Percentiles rank a stretch among this genome's conserved stretches.
These are phyloP conservation scores for Gastrolobium villosum DNA, from an alignment of 306 rosid species.

Conservation along the genomic window DNA sequence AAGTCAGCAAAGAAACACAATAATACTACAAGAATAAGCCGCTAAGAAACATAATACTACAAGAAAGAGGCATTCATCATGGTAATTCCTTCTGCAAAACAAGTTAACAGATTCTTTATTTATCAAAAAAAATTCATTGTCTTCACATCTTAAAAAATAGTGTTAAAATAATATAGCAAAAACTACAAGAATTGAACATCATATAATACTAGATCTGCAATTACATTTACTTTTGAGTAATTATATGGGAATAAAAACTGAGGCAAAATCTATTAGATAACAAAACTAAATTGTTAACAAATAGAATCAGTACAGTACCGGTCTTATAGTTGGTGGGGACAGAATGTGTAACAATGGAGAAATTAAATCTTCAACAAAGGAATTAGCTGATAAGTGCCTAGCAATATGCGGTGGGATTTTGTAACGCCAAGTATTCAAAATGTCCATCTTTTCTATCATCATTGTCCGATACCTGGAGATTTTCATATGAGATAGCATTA, in stretches of 20 bases:
- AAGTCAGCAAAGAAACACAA: too few species aligned
- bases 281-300: constrained; percentile 5
- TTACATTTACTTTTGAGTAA: not conserved
- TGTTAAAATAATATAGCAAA: constrained; percentile 17
- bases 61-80: constrained; percentile 7
- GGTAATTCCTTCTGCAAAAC: constrained; percentile 25
- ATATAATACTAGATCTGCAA: constrained; percentile 27
- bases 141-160: constrained; percentile 2
- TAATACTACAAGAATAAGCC: not conserved
- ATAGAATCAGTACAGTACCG: constrained; percentile 65
- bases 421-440: constrained; percentile 78
- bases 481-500: constrained; percentile 39
- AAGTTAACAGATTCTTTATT: constrained; percentile 5
- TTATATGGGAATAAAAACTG: constrained; percentile 30
- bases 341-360: constrained; percentile 85
- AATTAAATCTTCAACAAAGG: constrained; percentile 83
- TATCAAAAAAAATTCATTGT: constrained; percentile 4
- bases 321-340: constrained; percentile 84
- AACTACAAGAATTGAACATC: constrained; percentile 1
- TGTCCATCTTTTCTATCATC: constrained; percentile 73
- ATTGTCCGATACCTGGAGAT: constrained; percentile 72
- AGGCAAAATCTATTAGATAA: constrained; percentile 13
- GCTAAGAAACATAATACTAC: constrained; percentile 12
- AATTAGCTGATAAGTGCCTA: constrained; percentile 74
- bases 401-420: constrained; percentile 76